A percentile compares a stretch with the other conserved stretches of the same genome.
Conservation (phyloP, 2,329 filamentous ascomycete species). For the Aaosphaeria arxii region DNA sequence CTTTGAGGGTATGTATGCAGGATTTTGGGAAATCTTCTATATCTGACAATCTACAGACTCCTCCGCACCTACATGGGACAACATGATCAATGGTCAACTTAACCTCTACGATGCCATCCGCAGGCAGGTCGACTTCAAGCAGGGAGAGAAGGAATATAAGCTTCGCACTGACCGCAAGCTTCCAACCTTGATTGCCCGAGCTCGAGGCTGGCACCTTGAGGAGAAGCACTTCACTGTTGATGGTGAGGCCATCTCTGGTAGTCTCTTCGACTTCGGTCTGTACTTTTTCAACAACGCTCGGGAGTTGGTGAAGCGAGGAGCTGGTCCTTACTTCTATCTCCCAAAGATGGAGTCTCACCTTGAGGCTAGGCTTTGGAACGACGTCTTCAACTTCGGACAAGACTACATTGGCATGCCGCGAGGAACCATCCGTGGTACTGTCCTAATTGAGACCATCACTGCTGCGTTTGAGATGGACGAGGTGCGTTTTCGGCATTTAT, state of each 20-base stretch:
- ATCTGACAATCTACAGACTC: slow-evolving; percentile 64
- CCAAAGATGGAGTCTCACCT: slow-evolving; percentile 98
- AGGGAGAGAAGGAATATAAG: slow-evolving; percentile 94
- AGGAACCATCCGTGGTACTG: slow-evolving; percentile 90
- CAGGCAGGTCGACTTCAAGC: slow-evolving; percentile 92
- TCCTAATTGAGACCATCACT: slow-evolving; percentile 95
- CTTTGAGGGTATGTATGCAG: slow-evolving; percentile 72
- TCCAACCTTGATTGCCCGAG: slow-evolving; percentile 89
- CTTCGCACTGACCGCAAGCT: slow-evolving; percentile 83
- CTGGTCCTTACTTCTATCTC: slow-evolving; percentile 95
- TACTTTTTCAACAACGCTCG: slow-evolving; percentile 99
- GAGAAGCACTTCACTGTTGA: slow-evolving; percentile 98
- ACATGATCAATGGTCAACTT: slow-evolving; percentile 98
- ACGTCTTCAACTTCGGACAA: slow-evolving; percentile 93
- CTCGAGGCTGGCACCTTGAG: slow-evolving; percentile 95
- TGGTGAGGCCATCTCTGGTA: slow-evolving; percentile 88
- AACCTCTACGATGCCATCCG: slow-evolving; percentile 97
- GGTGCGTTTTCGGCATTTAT: slow-evolving; percentile 26
- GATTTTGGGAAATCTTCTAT: background rate
- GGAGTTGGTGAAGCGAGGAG: slow-evolving; percentile 78
- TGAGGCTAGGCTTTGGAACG: slow-evolving; percentile 96
- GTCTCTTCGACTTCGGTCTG: slow-evolving; percentile 94
- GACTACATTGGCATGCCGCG: slow-evolving; percentile 87
- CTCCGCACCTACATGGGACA: slow-evolving; percentile 94
- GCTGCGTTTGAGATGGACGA: slow-evolving; percentile 99